Conservation (phyloP, 352 stramenopile genomes). For the Pythium myriotylum region DNA sequence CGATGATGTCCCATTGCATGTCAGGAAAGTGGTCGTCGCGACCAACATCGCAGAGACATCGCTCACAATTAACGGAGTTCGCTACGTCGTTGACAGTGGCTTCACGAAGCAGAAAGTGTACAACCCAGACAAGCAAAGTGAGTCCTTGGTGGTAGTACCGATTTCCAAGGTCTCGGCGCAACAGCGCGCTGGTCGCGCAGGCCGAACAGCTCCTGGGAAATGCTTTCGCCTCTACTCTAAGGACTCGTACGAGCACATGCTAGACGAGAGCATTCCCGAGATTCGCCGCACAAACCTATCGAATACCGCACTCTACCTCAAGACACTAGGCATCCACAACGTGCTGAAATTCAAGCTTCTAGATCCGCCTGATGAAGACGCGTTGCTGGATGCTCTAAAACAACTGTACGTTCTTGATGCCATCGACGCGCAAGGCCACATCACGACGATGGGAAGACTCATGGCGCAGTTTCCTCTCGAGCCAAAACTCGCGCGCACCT, state of each 20-base stretch:
- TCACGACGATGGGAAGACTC: conserved; percentile 68
- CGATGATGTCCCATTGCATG: conserved; percentile 71
- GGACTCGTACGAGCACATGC: conserved; percentile 94
- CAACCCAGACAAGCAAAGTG: conserved; percentile 72
- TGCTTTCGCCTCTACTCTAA: conserved; percentile 99
- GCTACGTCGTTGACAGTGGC: conserved; percentile 76
- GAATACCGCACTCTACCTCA: conserved; percentile 94
- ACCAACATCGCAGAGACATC: conserved; percentile 97
- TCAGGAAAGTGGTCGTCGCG: conserved; percentile 86
- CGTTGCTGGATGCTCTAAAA: conserved; percentile 73
- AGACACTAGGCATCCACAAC: conserved; percentile 71
- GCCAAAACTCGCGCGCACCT: conserved; percentile 59
- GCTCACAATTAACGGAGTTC: conserved; percentile 98
- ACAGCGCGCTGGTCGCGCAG: conserved; percentile 95
- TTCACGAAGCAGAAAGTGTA: conserved; percentile 95
- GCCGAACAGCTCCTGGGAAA: conserved; percentile 96
- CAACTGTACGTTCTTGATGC: conserved; percentile 74
- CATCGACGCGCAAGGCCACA: conserved; percentile 47
- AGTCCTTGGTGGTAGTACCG: conserved; percentile 91
- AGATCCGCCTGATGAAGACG: conserved; percentile 68
- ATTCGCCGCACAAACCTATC: conserved; percentile 95
- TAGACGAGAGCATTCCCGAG: conserved; percentile 98
- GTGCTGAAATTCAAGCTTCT: conserved; percentile 73
- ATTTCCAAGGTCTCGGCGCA: conserved; percentile 95
- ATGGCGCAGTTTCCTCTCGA: conserved; percentile 88